Evolutionary conservation across 2,329 filamentous ascomycete genomes (phyloP).

Genomic region (Xylaria sp.): DNA sequence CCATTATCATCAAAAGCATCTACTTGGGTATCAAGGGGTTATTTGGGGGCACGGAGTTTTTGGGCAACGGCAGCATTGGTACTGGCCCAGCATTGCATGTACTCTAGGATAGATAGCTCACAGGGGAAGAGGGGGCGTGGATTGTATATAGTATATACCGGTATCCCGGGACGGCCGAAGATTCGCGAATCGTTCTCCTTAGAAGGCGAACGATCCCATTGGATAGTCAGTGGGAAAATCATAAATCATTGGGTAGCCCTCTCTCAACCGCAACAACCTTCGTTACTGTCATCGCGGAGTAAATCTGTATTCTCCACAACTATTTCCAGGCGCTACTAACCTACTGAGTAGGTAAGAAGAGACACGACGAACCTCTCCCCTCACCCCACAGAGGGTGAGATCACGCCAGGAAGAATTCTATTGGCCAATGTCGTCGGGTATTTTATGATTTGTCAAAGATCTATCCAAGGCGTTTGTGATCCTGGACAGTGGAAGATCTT

Average conservation of each 20-base stretch:
- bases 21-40: conserved; percentile 11
- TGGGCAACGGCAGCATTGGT: conserved; percentile 34
- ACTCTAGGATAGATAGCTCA: conserved; percentile 32
- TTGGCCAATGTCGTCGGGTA: conserved; percentile 30
- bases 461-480: conserved; percentile 38
- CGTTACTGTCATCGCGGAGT: neutral
- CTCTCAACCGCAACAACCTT: neutral
- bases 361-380: conserved; percentile 3
- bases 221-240: neutral
- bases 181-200: neutral
- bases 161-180: conserved; percentile 6
- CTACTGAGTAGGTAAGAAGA: neutral
- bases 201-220: neutral
- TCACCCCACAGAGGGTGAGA: conserved; percentile 1
- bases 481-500: conserved; percentile 38
- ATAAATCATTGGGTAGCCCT: neutral
- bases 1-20: conserved; percentile 35
- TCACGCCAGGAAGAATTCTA: conserved; percentile 17
- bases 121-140: conserved; percentile 4
- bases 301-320: neutral
- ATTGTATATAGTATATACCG: conserved; percentile 25
- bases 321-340: neutral
- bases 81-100: conserved; percentile 36
- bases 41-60: conserved; percentile 28
- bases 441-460: conserved; percentile 44